These are phyloP conservation scores for Solanum clarkiae DNA, from an alignment of 257 asterid species.

Conservation along the genomic window DNA sequence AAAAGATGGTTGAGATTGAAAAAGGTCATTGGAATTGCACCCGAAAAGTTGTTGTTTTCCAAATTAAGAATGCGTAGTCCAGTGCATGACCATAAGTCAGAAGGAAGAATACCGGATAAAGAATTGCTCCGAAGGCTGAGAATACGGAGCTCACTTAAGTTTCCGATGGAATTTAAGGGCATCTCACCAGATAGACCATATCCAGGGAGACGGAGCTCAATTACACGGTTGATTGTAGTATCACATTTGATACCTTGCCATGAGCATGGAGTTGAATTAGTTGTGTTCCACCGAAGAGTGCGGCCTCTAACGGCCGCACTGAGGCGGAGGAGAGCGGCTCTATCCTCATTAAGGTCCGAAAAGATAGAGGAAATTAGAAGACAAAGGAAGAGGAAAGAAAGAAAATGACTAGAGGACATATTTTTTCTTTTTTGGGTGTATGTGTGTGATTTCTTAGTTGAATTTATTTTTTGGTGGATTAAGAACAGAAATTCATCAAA, in stretches of 20 bases:
- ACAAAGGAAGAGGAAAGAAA: slow-evolving; percentile 4
- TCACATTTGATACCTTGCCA: slow-evolving; percentile 49
- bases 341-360: slow-evolving; percentile 31
- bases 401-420: background rate
- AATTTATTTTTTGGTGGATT: background rate
- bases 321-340: slow-evolving; percentile 38
- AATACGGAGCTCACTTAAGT: slow-evolving; percentile 25
- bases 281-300: slow-evolving; percentile 37
- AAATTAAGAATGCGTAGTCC: slow-evolving; percentile 21
- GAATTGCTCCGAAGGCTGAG: slow-evolving; percentile 57
- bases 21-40: slow-evolving; percentile 30
- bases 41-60: slow-evolving; percentile 40
- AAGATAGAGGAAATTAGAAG: background rate
- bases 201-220: slow-evolving; percentile 40
- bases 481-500: background rate
- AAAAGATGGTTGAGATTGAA: slow-evolving; percentile 26
- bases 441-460: background rate
- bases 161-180: slow-evolving; percentile 29
- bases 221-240: slow-evolving; percentile 17
- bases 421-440: background rate
- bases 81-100: slow-evolving; percentile 38
- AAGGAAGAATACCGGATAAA: slow-evolving; percentile 38
- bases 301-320: slow-evolving; percentile 27
- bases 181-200: slow-evolving; percentile 30
- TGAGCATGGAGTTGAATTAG: slow-evolving; percentile 22